Evolutionary conservation across 129 eudicot genomes (phyloP), one percentile per base, ranked within the genome.

Genomic region (Centrapalus pauciflorus): DNA sequence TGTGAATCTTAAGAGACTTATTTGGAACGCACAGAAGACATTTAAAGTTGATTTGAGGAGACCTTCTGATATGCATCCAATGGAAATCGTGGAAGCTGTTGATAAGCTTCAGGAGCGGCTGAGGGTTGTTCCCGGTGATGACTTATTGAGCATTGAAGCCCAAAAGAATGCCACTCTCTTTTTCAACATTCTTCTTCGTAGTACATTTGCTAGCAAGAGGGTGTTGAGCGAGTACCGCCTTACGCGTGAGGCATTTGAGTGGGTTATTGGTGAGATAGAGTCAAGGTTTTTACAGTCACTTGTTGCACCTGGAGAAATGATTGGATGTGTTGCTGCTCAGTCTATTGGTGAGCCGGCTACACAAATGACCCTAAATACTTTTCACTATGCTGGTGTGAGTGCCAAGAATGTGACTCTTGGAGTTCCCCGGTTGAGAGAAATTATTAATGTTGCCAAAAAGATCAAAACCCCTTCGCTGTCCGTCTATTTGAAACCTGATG

Each of bases 381-480:
- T 92, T 61, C 98, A 92, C 52, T 92, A 92, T 79, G 98, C 98
- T 83, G 98, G 98, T 88, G 96, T 92, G 69, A 92, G 98, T 85
- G 98, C 98, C 19, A 92, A 92, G 80, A 92, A 92, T 72, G 98
- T 92, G 35, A 92, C 98, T 41, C 88, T 92, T 32, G 98, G 98
- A 38, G 98, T 92, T 41, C 98, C 98, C 1, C 72, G 98, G 73
- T 79, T 92, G 87, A 86, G 95, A 73, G 98, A 92, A 72, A 92
- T 92, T 33, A 92, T 92, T 55, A 92, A 92, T 51, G 98, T 92
- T 40, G 98, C 98, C 33, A 92, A 92, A 79, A 92, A 92, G 61
- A 92, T 92, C 34, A 92, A 92, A 76, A 92, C 98, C 51, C 98
- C 98, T n/a, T 88, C 98, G 27, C 67, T 92, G 9, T 92, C 98